These are phyloP conservation scores for Populus hybrid DNA, from an alignment of 441 rosid species.

Conservation along the genomic window DNA sequence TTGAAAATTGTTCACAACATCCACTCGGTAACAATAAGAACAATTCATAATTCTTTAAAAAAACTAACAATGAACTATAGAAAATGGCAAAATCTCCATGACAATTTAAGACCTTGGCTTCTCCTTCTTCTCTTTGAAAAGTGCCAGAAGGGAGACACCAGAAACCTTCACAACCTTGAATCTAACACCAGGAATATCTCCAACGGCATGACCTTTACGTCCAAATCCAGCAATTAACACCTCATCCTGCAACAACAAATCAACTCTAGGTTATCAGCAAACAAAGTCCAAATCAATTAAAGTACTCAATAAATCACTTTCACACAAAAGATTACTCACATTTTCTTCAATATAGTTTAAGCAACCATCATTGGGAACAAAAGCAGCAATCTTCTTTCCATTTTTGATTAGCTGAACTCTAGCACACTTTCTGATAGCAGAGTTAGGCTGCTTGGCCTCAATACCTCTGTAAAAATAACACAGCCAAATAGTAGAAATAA, in stretches of 20 bases:
- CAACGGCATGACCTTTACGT: conserved; percentile 77
- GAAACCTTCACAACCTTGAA: conserved; percentile 85
- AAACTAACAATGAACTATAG: conserved; percentile 8
- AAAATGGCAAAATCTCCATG: background rate
- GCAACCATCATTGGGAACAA: conserved; percentile 78
- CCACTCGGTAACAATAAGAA: conserved; percentile 17
- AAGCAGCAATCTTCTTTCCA: conserved; percentile 79
- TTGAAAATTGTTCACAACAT: conserved; percentile 17
- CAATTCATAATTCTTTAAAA: conserved; percentile 10
- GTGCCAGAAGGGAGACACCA: conserved; percentile 74
- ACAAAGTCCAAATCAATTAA: background rate
- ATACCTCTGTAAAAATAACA: conserved; percentile 45
- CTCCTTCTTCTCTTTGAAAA: conserved; percentile 84
- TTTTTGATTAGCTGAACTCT: conserved; percentile 73
- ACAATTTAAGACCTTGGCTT: conserved; percentile 66
- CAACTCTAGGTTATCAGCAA: background rate
- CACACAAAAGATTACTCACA: conserved; percentile 30
- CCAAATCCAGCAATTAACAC: conserved; percentile 85
- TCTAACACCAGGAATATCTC: conserved; percentile 82
- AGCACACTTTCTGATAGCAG: conserved; percentile 74
- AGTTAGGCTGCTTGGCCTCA: conserved; percentile 82
- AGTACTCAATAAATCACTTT: background rate
- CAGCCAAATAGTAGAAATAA: background rate
- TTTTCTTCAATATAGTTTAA: conserved; percentile 70
- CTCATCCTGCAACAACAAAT: conserved; percentile 46